Conservation (phyloP, 2,329 filamentous ascomycete species). For the Ascochyta clinopodiicola region DNA sequence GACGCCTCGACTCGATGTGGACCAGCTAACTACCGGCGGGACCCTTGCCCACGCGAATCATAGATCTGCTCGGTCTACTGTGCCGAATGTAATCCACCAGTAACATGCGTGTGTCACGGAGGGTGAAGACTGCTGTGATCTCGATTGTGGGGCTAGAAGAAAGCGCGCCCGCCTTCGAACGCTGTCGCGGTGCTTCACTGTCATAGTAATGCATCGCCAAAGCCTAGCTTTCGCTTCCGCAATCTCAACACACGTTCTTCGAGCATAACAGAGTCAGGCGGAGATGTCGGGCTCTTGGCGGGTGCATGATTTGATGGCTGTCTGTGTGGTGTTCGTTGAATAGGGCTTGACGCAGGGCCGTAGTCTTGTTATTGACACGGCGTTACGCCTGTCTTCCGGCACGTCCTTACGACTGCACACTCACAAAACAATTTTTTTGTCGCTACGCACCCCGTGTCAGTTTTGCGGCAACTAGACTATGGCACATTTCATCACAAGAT, state of each 20-base stretch:
- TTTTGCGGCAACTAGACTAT: neutral
- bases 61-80: neutral
- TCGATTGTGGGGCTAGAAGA: neutral
- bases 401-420: neutral
- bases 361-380: neutral
- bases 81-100: neutral
- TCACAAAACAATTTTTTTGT: neutral
- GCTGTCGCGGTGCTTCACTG: neutral
- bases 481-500: neutral
- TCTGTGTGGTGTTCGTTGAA: constrained; percentile 1
- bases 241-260: neutral
- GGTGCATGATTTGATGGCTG: neutral
- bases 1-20: neutral
- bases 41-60: constrained; percentile 1
- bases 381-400: neutral
- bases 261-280: neutral
- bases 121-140: neutral
- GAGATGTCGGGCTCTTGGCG: neutral
- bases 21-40: neutral
- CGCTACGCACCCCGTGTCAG: neutral
- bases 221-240: neutral
- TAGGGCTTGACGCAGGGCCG: neutral
- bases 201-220: neutral
- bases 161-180: neutral
- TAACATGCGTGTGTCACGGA: neutral